These are phyloP conservation scores for Penicillium sp. DNA, from an alignment of 2,329 filamentous ascomycete species.

Conservation along the genomic window DNA sequence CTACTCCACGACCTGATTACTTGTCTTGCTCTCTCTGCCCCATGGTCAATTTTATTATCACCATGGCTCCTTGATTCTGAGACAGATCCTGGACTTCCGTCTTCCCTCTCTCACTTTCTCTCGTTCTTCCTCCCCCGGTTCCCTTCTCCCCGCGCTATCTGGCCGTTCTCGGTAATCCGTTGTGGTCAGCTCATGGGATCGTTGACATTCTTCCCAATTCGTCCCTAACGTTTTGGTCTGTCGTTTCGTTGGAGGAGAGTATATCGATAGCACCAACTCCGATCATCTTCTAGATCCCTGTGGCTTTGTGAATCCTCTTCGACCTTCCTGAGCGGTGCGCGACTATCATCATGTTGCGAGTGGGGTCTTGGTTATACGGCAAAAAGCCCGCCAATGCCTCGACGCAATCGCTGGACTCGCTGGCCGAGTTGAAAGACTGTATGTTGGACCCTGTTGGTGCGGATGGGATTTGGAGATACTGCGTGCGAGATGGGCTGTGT, in stretches of 20 bases:
- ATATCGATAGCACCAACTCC: slow-evolving; percentile 1
- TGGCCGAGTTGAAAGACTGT: slow-evolving; percentile 62
- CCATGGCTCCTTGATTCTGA: slow-evolving; percentile 3
- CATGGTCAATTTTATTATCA: neutral
- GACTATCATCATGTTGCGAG: slow-evolving; percentile 43
- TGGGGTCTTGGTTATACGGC: slow-evolving; percentile 54
- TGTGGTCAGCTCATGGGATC: slow-evolving; percentile 31
- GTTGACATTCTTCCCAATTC: slow-evolving; percentile 38
- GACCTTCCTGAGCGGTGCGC: neutral
- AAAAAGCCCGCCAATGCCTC: slow-evolving; percentile 52
- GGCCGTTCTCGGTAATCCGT: slow-evolving; percentile 33
- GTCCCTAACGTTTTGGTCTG: slow-evolving; percentile 21
- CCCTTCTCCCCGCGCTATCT: slow-evolving; percentile 13
- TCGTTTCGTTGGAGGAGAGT: slow-evolving; percentile 1
- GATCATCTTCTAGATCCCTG: neutral
- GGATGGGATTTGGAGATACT: slow-evolving; percentile 5
- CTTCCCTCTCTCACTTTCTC: neutral
- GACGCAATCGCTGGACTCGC: slow-evolving; percentile 62
- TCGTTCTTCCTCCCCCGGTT: slow-evolving; percentile 12
- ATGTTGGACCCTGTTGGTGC: slow-evolving; percentile 27
- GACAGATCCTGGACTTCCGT: neutral
- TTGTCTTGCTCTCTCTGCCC: neutral
- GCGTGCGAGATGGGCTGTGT: neutral
- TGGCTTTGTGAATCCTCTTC: neutral
- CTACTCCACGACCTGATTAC: neutral